Percentiles rank a stretch among this genome's conserved stretches.
phyloP scores from a whole-genome alignment of 1,139 yeast genomes.

The Hyphopichia buzzinii region DNA sequence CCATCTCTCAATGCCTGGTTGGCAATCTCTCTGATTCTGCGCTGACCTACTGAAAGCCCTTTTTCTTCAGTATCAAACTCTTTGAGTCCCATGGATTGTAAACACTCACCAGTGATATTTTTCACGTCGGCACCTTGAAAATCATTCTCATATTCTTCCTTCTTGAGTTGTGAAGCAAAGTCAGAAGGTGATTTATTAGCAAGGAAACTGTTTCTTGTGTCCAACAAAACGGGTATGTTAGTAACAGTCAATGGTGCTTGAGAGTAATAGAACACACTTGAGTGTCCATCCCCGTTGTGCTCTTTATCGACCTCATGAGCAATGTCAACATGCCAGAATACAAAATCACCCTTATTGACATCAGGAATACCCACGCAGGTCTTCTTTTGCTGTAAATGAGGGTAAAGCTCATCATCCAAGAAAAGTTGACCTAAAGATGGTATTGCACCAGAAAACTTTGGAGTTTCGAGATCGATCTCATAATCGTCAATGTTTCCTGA shows the following conservation, averaged over 20 bases:
- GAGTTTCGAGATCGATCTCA: constrained; percentile 21
- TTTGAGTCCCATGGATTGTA: constrained; percentile 22
- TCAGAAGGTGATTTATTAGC: constrained; percentile 15
- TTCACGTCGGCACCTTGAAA: constrained; percentile 15
- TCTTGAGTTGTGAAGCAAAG: constrained; percentile 14
- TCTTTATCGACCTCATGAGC: constrained; percentile 47
- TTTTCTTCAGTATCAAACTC: constrained; percentile 16
- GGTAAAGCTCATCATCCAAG: constrained; percentile 17
- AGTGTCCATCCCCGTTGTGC: constrained; percentile 36
- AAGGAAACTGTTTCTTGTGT: constrained; percentile 13
- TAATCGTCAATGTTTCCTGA: constrained; percentile 17
- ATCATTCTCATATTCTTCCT: constrained; percentile 8
- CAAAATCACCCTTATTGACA: constrained; percentile 41
- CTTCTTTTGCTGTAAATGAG: constrained; percentile 24
- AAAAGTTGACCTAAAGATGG: constrained; percentile 21
- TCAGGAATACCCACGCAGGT: constrained; percentile 30
- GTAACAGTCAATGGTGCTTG: constrained; percentile 7
- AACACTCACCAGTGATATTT: constrained; percentile 20
- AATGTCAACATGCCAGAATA: constrained; percentile 50
- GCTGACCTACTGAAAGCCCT: constrained; percentile 21
- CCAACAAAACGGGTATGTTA: constrained; percentile 13
- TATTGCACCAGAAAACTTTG: constrained; percentile 21
- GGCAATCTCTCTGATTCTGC: constrained; percentile 16
- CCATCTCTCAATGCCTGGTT: constrained; percentile 8
- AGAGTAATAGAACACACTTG: constrained; percentile 30